Conservation (phyloP, 2,329 filamentous ascomycete genomes). For the Xylariomycetidae sp. region DNA sequence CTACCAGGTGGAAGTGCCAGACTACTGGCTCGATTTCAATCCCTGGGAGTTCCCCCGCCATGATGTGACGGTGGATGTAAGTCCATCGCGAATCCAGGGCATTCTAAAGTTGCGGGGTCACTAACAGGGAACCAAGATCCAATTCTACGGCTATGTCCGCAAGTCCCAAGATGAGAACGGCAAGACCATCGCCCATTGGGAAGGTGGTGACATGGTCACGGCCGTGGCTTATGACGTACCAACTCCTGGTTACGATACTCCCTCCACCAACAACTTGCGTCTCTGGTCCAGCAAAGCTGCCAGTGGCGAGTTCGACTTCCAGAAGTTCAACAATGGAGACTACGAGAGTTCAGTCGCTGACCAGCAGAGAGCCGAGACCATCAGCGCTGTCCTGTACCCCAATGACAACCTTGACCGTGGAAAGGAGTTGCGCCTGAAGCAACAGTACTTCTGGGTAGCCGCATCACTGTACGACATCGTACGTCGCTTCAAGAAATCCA, state of each 20-base stretch:
- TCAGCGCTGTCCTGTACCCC: slow-evolving; percentile 93
- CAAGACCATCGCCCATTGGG: slow-evolving; percentile 72
- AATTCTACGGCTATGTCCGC: slow-evolving; percentile 85
- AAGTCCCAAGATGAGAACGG: slow-evolving; percentile 72
- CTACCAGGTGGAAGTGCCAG: slow-evolving; percentile 95
- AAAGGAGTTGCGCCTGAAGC: slow-evolving; percentile 95
- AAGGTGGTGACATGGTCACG: slow-evolving; percentile 86
- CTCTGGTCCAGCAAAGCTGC: slow-evolving; percentile 98
- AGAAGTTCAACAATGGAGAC: slow-evolving; percentile 97
- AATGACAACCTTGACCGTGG: slow-evolving; percentile 96
- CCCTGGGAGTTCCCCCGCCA: slow-evolving; percentile 97
- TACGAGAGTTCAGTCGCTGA: slow-evolving; percentile 98
- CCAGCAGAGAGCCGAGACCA: slow-evolving; percentile 97
- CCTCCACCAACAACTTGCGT: slow-evolving; percentile 91
- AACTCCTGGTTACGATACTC: slow-evolving; percentile 84
- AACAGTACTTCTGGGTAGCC: slow-evolving; percentile 99
- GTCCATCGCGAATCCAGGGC: slow-evolving; percentile 14
- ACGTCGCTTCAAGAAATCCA: slow-evolving; percentile 95
- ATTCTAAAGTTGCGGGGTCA: not conserved
- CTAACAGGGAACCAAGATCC: slow-evolving; percentile 48
- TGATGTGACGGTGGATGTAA: slow-evolving; percentile 83
- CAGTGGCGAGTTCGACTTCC: slow-evolving; percentile 96
- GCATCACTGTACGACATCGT: slow-evolving; percentile 95
- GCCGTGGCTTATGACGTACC: slow-evolving; percentile 91
- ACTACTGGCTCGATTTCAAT: slow-evolving; percentile 99